phyloP scores from a whole-genome alignment of 2,329 filamentous ascomycete species.

The Trichoderma sp. region DNA sequence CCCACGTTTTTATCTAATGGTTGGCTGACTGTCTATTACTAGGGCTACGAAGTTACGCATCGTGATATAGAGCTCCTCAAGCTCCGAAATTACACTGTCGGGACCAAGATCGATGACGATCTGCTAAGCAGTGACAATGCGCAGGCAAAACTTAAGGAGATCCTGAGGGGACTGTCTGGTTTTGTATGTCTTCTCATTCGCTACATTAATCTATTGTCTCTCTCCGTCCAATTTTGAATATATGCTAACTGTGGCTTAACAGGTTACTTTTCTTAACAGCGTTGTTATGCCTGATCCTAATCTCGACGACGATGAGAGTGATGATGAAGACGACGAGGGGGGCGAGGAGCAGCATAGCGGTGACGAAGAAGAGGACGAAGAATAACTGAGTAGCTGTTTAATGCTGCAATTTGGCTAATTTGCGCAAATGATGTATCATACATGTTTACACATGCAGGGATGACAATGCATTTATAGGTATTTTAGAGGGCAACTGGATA shows the following conservation, averaged over 20 bases:
- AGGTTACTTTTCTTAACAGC: slow-evolving; percentile 71
- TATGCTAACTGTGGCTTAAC: not conserved
- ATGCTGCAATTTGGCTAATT: not conserved
- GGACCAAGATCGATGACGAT: slow-evolving; percentile 63
- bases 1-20: not conserved
- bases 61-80: slow-evolving; percentile 77
- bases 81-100: slow-evolving; percentile 74
- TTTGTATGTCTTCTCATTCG: slow-evolving; percentile 59
- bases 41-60: slow-evolving; percentile 75
- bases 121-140: slow-evolving; percentile 61
- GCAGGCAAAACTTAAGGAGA: slow-evolving; percentile 61
- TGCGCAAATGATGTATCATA: not conserved
- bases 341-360: slow-evolving; percentile 18
- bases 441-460: not conserved
- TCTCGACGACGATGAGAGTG: slow-evolving; percentile 42
- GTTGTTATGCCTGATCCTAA: slow-evolving; percentile 69
- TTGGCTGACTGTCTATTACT: slow-evolving; percentile 8
- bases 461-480: not conserved
- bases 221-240: not conserved
- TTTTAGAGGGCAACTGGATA: not conserved
- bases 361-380: not conserved
- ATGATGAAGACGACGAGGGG: slow-evolving; percentile 35
- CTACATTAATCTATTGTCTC: not conserved
- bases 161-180: slow-evolving; percentile 67
- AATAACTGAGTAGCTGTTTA: not conserved